phyloP scores from a whole-genome alignment of 371 early-diverging fungal species.

The Nematocida sp. region DNA sequence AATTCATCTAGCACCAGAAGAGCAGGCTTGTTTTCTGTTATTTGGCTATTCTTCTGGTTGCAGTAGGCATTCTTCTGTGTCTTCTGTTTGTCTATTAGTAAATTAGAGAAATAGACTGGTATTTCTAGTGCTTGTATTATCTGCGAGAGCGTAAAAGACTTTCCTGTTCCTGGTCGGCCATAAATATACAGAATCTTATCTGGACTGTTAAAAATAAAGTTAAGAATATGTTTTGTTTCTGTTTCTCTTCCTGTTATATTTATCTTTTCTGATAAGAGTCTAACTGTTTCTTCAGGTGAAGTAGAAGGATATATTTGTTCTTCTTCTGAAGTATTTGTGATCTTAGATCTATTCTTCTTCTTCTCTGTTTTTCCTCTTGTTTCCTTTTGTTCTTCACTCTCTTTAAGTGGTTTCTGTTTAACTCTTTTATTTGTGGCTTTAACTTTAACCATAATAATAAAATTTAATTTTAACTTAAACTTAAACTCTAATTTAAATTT shows the following conservation, averaged over 20 bases:
- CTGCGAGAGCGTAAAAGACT: constrained; percentile 6
- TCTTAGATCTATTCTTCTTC: background rate
- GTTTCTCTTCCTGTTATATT: constrained; percentile 3
- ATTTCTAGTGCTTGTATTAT: background rate
- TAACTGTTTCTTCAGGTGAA: background rate
- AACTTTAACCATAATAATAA: too few relatives aligned
- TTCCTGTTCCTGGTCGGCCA: constrained; percentile 42
- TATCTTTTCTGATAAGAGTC: background rate
- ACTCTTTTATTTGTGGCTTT: constrained; percentile 1
- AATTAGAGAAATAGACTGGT: constrained; percentile 31
- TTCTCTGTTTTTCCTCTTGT: background rate
- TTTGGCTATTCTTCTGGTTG: background rate
- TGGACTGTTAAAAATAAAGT: background rate
- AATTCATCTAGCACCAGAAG: constrained; percentile 39
- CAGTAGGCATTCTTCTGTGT: background rate
- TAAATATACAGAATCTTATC: constrained; percentile 19
- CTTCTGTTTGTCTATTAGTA: constrained; percentile 44
- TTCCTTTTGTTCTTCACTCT: background rate
- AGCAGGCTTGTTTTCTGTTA: background rate
- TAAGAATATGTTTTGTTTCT: constrained; percentile 8
- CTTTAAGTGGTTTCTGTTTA: background rate
- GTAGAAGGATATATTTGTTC: background rate
- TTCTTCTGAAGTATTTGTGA: background rate
- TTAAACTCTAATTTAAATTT: too few relatives aligned
- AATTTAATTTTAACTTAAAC: too few relatives aligned